Conservation (phyloP, 1,284 basidiomycete species). For the Ceratorhiza oryzae-sativae region DNA sequence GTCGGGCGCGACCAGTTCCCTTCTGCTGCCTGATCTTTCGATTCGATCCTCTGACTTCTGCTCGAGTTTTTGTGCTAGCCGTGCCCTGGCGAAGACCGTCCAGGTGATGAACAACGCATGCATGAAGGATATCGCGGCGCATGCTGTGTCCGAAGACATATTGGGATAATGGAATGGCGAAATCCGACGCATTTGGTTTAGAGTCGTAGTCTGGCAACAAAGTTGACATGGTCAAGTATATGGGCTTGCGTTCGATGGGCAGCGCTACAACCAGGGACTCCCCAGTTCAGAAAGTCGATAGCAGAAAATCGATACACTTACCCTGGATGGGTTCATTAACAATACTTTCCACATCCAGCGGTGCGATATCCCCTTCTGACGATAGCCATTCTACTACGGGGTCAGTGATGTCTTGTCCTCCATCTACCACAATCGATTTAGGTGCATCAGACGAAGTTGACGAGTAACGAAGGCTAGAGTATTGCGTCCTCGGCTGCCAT, state of each 20-base stretch:
- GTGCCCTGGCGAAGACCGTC: slow-evolving; percentile 88
- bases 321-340: slow-evolving; percentile 31
- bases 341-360: slow-evolving; percentile 25
- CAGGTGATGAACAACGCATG: slow-evolving; percentile 89
- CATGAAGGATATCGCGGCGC: slow-evolving; percentile 90
- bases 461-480: background rate
- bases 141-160: slow-evolving; percentile 87
- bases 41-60: slow-evolving; percentile 88
- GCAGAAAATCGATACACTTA: background rate
- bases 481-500: background rate
- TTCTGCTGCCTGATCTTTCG: slow-evolving; percentile 92
- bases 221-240: slow-evolving; percentile 44
- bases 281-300: background rate
- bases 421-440: background rate
- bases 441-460: slow-evolving; percentile 14
- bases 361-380: slow-evolving; percentile 15
- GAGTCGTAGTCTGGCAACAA: slow-evolving; percentile 47
- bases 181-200: slow-evolving; percentile 52
- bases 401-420: slow-evolving; percentile 29
- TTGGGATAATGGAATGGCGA: slow-evolving; percentile 77
- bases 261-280: background rate
- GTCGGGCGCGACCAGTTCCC: slow-evolving; percentile 86
- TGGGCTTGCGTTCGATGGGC: slow-evolving; percentile 51
- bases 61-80: slow-evolving; percentile 90
- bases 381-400: slow-evolving; percentile 35